Evolutionary conservation across 202 grass and related monocot species (phyloP).

Genomic region (Elaeis oleifera): DNA sequence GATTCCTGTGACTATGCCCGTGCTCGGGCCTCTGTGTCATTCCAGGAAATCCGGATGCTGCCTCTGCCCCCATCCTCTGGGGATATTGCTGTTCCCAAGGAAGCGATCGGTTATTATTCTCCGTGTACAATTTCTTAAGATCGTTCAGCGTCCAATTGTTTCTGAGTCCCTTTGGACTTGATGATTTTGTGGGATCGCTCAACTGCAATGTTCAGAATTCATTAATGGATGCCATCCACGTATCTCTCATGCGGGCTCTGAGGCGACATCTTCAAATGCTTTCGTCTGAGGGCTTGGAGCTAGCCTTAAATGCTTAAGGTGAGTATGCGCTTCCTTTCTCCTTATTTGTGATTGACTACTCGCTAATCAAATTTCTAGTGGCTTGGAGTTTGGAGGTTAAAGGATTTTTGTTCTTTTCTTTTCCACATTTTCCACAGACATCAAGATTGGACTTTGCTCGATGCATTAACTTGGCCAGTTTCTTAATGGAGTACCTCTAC

Average conservation of each 20-base stretch:
- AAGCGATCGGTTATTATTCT: conserved; percentile 65
- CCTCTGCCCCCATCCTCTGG: conserved; percentile 69
- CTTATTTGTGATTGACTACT: conserved; percentile 12
- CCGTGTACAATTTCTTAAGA: conserved; percentile 81
- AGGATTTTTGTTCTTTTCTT: background rate
- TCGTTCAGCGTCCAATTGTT: conserved; percentile 82
- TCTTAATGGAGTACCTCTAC: conserved; percentile 71
- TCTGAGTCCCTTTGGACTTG: conserved; percentile 73
- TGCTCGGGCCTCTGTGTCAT: conserved; percentile 26
- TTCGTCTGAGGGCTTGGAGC: conserved; percentile 47
- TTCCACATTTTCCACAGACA: conserved; percentile 31
- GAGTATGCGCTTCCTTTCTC: conserved; percentile 4
- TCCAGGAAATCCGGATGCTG: conserved; percentile 25
- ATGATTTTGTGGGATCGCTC: conserved; percentile 77
- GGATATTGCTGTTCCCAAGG: conserved; percentile 63
- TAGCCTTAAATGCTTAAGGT: conserved; percentile 87
- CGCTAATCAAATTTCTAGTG: conserved; percentile 10
- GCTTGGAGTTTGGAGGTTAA: background rate
- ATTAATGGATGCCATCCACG: conserved; percentile 80
- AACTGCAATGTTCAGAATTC: conserved; percentile 66
- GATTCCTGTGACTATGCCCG: conserved; percentile 57
- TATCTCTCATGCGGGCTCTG: conserved; percentile 52
- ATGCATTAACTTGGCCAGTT: conserved; percentile 78
- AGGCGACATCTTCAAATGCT: conserved; percentile 59
- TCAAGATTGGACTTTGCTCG: conserved; percentile 82